These are phyloP conservation scores for Puccinia hordei DNA, from an alignment of 1,284 basidiomycete species.

Conservation along the genomic window DNA sequence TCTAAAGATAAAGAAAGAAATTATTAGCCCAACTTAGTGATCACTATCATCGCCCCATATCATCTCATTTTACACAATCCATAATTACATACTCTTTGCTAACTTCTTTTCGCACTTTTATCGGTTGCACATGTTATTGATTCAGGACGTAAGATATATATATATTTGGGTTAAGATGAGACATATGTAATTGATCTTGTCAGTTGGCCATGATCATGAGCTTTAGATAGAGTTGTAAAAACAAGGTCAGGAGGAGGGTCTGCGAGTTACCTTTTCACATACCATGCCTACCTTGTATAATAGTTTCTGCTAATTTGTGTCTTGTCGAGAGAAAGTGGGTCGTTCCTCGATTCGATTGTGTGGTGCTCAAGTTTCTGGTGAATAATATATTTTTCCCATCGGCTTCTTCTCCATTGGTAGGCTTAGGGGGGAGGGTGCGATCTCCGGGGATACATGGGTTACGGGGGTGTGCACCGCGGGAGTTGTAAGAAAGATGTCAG, in stretches of 20 bases:
- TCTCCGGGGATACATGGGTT: too few species aligned
- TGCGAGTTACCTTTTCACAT: slow-evolving; percentile 43
- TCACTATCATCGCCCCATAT: too few species aligned
- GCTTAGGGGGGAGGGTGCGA: too few species aligned
- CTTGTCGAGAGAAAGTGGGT: too few species aligned
- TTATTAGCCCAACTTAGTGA: too few species aligned
- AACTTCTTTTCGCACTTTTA: slow-evolving; percentile 35
- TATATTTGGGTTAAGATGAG: background rate
- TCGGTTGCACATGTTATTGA: background rate
- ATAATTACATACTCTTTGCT: slow-evolving; percentile 8
- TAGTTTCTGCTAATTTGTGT: background rate
- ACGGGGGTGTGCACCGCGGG: too few species aligned
- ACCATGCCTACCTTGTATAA: slow-evolving; percentile 17
- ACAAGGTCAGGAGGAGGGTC: background rate
- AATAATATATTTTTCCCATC: too few species aligned
- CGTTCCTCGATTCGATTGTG: background rate
- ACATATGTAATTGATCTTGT: background rate
- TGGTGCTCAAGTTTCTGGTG: too few species aligned
- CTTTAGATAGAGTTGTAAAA: background rate
- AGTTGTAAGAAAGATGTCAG: too few species aligned
- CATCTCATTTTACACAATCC: too few species aligned
- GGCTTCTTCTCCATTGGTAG: too few species aligned
- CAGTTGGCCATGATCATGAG: background rate
- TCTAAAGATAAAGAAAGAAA: background rate
- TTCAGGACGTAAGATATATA: too few species aligned